Conservation (phyloP, 805 yeast species). For the Starmerella asiatica region DNA sequence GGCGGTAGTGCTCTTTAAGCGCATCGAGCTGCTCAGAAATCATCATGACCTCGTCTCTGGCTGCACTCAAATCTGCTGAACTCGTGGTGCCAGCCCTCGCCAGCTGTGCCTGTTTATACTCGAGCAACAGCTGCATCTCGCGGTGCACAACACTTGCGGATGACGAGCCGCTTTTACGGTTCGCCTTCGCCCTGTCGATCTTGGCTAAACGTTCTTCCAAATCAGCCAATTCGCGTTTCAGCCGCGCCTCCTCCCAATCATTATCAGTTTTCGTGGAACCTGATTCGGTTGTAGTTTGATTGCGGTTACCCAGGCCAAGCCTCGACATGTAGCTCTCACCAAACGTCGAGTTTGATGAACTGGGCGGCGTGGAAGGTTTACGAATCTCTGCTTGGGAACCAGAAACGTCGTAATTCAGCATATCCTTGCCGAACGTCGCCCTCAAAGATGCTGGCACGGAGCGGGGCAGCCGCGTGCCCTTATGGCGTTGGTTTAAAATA, state of each 20-base stretch:
- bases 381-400: constrained; percentile 39
- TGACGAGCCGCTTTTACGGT: constrained; percentile 14
- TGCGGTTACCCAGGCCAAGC: constrained; percentile 31
- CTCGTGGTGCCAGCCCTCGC: background rate
- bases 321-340: constrained; percentile 26
- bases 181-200: constrained; percentile 18
- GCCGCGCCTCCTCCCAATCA: constrained; percentile 85
- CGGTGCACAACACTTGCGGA: constrained; percentile 32
- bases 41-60: constrained; percentile 45
- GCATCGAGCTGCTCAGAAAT: constrained; percentile 66
- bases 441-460: constrained; percentile 88
- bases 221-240: constrained; percentile 64
- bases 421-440: constrained; percentile 80
- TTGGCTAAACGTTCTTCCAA: constrained; percentile 50
- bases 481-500: constrained; percentile 77
- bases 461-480: constrained; percentile 73
- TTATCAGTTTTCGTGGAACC: constrained; percentile 44
- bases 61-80: constrained; percentile 12
- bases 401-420: constrained; percentile 44
- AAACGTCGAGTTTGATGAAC: constrained; percentile 17
- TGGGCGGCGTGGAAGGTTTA: constrained; percentile 6
- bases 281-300: constrained; percentile 33
- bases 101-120: constrained; percentile 52
- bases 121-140: constrained; percentile 72
- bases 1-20: constrained; percentile 52